Conservation (phyloP, 2,329 filamentous ascomycete genomes). For the Thelonectria olida region DNA sequence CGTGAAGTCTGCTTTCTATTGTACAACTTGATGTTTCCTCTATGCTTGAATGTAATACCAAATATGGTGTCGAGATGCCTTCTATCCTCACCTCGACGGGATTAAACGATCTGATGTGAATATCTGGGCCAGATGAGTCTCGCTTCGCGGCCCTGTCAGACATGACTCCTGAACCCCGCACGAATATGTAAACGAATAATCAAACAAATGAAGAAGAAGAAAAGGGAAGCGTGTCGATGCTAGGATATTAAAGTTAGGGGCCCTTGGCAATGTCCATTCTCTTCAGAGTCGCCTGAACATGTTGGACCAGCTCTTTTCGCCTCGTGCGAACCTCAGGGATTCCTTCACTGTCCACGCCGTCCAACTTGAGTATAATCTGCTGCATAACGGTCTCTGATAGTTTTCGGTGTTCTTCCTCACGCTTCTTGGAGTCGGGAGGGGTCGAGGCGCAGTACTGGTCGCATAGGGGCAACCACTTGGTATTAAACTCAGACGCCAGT, state of each 20-base stretch:
- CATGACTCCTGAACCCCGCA: constrained; percentile 16
- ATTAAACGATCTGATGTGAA: constrained; percentile 34
- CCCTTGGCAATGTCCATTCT: constrained; percentile 64
- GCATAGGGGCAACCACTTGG: constrained; percentile 72
- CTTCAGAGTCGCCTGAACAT: constrained; percentile 74
- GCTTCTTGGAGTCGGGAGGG: constrained; percentile 72
- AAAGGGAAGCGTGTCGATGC: constrained; percentile 13
- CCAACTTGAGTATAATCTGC: constrained; percentile 79
- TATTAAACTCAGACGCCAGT: constrained; percentile 71
- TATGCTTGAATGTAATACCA: constrained; percentile 31
- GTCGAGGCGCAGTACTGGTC: constrained; percentile 68
- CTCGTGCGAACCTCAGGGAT: constrained; percentile 70
- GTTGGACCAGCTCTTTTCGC: constrained; percentile 77
- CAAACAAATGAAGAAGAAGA: neutral
- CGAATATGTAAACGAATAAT: neutral
- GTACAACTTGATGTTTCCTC: constrained; percentile 40
- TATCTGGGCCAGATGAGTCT: constrained; percentile 30
- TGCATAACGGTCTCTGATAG: constrained; percentile 80
- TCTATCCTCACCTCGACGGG: neutral
- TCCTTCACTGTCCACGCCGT: constrained; percentile 78
- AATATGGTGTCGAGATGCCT: constrained; percentile 27
- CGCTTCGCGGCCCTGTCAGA: constrained; percentile 15
- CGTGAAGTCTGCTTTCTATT: constrained; percentile 36
- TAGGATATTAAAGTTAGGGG: constrained; percentile 17
- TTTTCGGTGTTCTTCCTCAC: constrained; percentile 77